phyloP scores from a whole-genome alignment of 768 basidiomycete genomes.

The Leccinum ochraceum region DNA sequence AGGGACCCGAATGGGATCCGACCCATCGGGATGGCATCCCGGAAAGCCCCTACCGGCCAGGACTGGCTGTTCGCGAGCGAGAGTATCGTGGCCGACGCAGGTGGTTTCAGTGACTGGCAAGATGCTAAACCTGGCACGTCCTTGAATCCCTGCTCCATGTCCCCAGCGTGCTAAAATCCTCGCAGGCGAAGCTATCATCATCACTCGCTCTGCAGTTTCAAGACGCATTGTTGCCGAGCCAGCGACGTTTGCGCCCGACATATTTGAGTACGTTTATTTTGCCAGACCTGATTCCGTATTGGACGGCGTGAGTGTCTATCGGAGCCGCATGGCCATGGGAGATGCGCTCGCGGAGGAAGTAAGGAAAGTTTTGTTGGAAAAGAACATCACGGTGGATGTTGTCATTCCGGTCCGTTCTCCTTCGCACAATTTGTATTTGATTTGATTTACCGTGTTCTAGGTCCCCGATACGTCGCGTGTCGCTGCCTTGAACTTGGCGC shows the following conservation, averaged over 20 bases:
- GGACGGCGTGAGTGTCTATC: slow-evolving; percentile 96
- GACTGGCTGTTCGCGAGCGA: slow-evolving; percentile 95
- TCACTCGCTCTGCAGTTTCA: slow-evolving; percentile 78
- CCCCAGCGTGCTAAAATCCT: slow-evolving; percentile 7
- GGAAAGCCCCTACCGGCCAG: slow-evolving; percentile 56
- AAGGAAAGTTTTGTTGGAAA: slow-evolving; percentile 63
- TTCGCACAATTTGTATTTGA: neutral
- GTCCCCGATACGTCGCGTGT: slow-evolving; percentile 97
- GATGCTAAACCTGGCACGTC: slow-evolving; percentile 87
- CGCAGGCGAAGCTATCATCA: slow-evolving; percentile 92
- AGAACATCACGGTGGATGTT: slow-evolving; percentile 81
- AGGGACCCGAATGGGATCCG: slow-evolving; percentile 97
- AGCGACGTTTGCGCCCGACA: slow-evolving; percentile 89
- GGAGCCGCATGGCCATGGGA: slow-evolving; percentile 99
- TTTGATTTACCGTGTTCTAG: slow-evolving; percentile 36
- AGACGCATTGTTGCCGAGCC: slow-evolving; percentile 71
- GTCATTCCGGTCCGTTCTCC: slow-evolving; percentile 77
- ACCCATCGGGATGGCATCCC: slow-evolving; percentile 82
- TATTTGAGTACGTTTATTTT: slow-evolving; percentile 99
- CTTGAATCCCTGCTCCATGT: neutral
- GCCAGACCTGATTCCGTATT: slow-evolving; percentile 97
- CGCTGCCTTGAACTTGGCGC: slow-evolving; percentile 93
- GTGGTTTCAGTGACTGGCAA: slow-evolving; percentile 90
- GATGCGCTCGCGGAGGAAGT: slow-evolving; percentile 92
- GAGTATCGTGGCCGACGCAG: slow-evolving; percentile 94